Conservation (phyloP, 2,329 filamentous ascomycete species). For the Fusarium drepaniforme region DNA sequence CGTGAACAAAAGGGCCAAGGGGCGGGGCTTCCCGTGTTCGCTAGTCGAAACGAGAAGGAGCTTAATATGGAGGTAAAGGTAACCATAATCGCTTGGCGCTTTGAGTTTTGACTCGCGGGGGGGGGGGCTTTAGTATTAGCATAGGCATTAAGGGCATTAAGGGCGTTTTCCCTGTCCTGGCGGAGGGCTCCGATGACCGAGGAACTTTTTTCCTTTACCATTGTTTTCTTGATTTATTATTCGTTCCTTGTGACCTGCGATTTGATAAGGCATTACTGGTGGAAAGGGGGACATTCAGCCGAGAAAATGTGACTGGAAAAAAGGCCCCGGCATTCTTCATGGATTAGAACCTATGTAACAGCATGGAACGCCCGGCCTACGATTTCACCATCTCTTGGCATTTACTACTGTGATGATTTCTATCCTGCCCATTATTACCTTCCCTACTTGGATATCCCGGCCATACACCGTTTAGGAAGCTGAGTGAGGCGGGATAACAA, state of each 20-base stretch:
- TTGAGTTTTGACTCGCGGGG: not conserved
- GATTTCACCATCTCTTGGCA: not conserved
- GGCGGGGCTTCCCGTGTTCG: slow-evolving; percentile 7
- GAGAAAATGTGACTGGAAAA: not conserved
- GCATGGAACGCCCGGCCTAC: slow-evolving; percentile 11
- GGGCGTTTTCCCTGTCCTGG: not conserved
- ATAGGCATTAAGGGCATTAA: not conserved
- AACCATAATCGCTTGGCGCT: slow-evolving; percentile 10
- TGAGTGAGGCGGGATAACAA: slow-evolving; percentile 17
- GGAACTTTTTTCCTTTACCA: not conserved
- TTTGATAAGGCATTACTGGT: not conserved
- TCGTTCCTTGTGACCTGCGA: not conserved
- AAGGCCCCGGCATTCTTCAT: slow-evolving; percentile 18
- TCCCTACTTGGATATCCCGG: slow-evolving; percentile 38
- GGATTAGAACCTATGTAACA: slow-evolving; percentile 22
- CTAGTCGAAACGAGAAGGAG: slow-evolving; percentile 9
- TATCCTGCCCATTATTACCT: slow-evolving; percentile 33
- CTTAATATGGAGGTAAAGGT: slow-evolving; percentile 4
- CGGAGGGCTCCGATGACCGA: not conserved
- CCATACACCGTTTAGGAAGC: slow-evolving; percentile 41
- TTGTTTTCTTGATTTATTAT: not conserved
- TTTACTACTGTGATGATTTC: slow-evolving; percentile 25
- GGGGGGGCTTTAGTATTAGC: not conserved
- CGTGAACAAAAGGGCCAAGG: not conserved
- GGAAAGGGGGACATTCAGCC: not conserved